A percentile compares a stretch with the other conserved stretches of the same genome.
These are phyloP conservation scores for Karstenula rhodostoma DNA, from an alignment of 2,329 filamentous ascomycete genomes.

Conservation along the genomic window DNA sequence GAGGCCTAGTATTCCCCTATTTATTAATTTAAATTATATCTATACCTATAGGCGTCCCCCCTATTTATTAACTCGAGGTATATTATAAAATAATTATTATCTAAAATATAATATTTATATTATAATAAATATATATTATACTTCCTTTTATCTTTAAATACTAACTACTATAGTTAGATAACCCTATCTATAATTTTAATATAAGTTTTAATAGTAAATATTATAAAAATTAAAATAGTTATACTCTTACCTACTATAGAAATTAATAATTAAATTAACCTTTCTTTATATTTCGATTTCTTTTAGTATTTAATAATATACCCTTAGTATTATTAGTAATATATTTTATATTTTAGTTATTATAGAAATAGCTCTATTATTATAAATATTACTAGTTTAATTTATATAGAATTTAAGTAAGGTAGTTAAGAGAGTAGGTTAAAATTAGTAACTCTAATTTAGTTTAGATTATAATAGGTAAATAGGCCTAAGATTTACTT, in stretches of 20 bases:
- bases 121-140: constrained; percentile 36
- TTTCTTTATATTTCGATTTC: background rate
- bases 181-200: constrained; percentile 36
- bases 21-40: too few relatives aligned
- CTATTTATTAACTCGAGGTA: too few relatives aligned
- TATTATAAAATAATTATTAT: constrained; percentile 43
- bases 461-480: background rate
- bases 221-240: background rate
- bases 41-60: too few relatives aligned
- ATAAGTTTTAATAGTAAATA: constrained; percentile 19
- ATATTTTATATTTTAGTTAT: background rate
- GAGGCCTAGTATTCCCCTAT: too few relatives aligned
- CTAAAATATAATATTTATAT: constrained; percentile 39
- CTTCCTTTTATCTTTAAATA: background rate
- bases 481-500: background rate
- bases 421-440: background rate
- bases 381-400: background rate
- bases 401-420: background rate
- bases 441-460: background rate
- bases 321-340: background rate
- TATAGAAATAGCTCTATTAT: background rate
- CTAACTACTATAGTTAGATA: constrained; percentile 26
- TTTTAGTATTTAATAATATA: background rate
- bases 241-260: background rate
- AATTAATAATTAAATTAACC: background rate